A percentile compares a stretch with the other conserved stretches of the same genome.
Conservation (phyloP, 441 rosid species). For the Populus trichocarpa region DNA sequence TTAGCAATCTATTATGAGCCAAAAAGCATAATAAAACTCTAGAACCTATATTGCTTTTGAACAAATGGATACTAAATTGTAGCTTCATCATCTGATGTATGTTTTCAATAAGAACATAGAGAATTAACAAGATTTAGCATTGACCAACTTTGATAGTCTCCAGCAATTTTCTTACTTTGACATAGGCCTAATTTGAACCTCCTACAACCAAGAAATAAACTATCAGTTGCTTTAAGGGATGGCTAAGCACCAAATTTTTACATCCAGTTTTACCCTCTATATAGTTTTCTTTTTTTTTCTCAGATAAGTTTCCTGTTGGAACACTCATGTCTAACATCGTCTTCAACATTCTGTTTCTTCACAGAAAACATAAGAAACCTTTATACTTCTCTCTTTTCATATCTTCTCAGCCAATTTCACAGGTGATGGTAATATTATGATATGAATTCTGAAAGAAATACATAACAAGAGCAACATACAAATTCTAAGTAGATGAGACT, state of each 20-base stretch:
- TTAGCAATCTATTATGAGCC: background rate
- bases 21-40: background rate
- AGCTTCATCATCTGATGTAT: background rate
- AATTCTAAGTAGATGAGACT: conserved; percentile 4
- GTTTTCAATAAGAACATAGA: background rate
- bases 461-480: background rate
- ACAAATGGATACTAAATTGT: background rate
- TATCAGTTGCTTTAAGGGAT: background rate
- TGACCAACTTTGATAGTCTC: background rate
- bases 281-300: background rate
- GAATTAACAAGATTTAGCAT: conserved; percentile 1
- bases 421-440: background rate
- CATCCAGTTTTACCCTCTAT: background rate
- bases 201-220: background rate
- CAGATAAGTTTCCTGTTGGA: background rate
- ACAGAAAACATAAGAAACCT: background rate
- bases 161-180: background rate
- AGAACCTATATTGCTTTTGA: background rate
- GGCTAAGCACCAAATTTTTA: background rate
- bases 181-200: background rate
- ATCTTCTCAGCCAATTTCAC: conserved; percentile 1
- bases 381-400: background rate
- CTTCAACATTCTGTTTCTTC: background rate
- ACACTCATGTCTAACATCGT: background rate
- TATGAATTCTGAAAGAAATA: background rate